These are phyloP conservation scores for Dryas alaskensis DNA, from an alignment of 306 rosid genomes.

Conservation along the genomic window DNA sequence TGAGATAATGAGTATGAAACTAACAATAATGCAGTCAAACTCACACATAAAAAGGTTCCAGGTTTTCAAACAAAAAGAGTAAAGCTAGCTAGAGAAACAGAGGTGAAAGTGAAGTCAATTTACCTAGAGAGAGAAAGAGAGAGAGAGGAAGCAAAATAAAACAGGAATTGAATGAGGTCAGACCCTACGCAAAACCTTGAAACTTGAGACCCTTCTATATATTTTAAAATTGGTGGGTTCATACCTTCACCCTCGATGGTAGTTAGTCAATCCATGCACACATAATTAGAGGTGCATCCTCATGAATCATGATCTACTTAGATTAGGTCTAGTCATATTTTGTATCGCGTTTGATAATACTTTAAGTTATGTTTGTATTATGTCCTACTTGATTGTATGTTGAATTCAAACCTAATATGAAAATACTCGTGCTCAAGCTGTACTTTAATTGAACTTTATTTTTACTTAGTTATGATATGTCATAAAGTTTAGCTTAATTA, in stretches of 20 bases:
- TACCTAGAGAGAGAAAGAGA: background rate
- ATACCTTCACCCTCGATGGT: slow-evolving; percentile 1
- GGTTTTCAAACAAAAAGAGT: background rate
- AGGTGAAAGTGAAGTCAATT: background rate
- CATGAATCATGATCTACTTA: background rate
- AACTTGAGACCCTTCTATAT: background rate
- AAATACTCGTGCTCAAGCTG: background rate
- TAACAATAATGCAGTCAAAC: slow-evolving; percentile 9
- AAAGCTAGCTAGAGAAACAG: too few species aligned
- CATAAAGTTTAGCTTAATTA: too few species aligned
- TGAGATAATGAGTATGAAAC: slow-evolving; percentile 7
- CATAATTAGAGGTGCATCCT: background rate
- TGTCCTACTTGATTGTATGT: too few species aligned
- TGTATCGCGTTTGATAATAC: background rate
- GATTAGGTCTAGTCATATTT: background rate
- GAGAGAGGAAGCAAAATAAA: background rate
- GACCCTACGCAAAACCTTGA: slow-evolving; percentile 10
- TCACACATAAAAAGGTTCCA: slow-evolving; percentile 7
- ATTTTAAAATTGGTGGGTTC: background rate
- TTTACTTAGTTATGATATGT: too few species aligned
- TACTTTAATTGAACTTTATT: too few species aligned
- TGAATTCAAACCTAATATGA: background rate
- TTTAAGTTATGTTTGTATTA: too few species aligned
- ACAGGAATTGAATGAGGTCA: slow-evolving; percentile 1
- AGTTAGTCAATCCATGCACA: background rate